Percentiles rank a stretch among this genome's conserved stretches.
Evolutionary conservation across 192 early-diverging fungal genomes (phyloP).

Genomic region (Podila horticola): DNA sequence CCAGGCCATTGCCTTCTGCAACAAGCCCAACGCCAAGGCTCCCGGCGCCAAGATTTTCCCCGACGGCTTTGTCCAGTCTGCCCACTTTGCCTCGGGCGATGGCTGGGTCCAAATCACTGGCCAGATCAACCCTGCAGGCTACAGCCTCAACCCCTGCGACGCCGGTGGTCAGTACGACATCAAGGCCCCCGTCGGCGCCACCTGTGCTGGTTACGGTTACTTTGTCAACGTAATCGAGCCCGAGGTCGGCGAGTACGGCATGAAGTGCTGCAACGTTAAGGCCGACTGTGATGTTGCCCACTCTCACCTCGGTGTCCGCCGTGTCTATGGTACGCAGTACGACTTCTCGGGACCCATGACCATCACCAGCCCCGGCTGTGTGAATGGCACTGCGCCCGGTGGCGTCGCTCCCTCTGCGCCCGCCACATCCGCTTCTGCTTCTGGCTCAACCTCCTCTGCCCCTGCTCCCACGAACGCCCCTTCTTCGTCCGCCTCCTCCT

Average conservation of each 20-base stretch:
- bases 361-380: conserved; percentile 32
- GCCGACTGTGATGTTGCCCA: conserved; percentile 25
- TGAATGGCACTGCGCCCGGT: conserved; percentile 9
- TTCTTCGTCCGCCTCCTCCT: neutral
- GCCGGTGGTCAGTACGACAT: conserved; percentile 28
- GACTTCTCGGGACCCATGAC: conserved; percentile 34
- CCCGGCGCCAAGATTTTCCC: conserved; percentile 57
- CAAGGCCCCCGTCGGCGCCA: conserved; percentile 41
- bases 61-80: conserved; percentile 57
- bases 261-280: conserved; percentile 56
- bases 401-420: neutral
- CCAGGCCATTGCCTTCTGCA: conserved; percentile 61
- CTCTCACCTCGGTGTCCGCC: conserved; percentile 18
- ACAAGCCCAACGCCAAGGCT: conserved; percentile 53
- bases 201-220: conserved; percentile 48
- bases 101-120: conserved; percentile 64
- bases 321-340: conserved; percentile 32
- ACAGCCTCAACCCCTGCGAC: conserved; percentile 37
- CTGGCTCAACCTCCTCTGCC: neutral
- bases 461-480: neutral
- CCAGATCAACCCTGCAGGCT: conserved; percentile 42
- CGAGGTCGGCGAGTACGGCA: conserved; percentile 50
- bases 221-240: conserved; percentile 62
- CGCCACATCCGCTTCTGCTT: no score
- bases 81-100: conserved; percentile 52